These are phyloP conservation scores for Chamaecrista fasciculata DNA, from an alignment of 306 rosid genomes.

Conservation along the genomic window DNA sequence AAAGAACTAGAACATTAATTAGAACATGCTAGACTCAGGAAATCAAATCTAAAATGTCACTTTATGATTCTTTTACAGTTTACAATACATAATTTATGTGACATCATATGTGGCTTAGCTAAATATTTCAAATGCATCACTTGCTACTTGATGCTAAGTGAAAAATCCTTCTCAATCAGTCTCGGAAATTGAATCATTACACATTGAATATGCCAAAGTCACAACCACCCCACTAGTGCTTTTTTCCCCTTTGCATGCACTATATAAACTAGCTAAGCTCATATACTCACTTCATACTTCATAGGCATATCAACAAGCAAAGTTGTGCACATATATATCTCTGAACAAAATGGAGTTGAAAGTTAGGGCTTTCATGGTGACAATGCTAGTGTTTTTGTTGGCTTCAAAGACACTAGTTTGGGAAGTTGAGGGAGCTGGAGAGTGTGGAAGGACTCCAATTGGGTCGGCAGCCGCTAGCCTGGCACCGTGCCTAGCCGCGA, in stretches of 20 bases:
- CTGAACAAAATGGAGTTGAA: conserved; percentile 16
- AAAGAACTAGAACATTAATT: not conserved
- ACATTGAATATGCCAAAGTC: conserved; percentile 32
- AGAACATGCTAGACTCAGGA: conserved; percentile 11
- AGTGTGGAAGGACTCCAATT: conserved; percentile 78
- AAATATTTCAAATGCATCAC: not conserved
- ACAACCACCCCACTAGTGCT: conserved; percentile 57
- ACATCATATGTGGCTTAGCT: no score
- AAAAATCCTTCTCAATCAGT: not conserved
- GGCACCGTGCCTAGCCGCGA: conserved; percentile 70
- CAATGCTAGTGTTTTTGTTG: conserved; percentile 25
- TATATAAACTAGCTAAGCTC: conserved; percentile 30
- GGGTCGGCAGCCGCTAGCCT: conserved; percentile 73
- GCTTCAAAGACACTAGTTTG: conserved; percentile 24
- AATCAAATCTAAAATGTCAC: not conserved
- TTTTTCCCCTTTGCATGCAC: conserved; percentile 16
- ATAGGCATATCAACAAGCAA: no score
- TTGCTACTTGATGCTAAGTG: not conserved
- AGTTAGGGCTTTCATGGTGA: conserved; percentile 3
- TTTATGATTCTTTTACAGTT: not conserved
- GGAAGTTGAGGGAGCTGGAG: conserved; percentile 63
- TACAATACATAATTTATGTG: no score
- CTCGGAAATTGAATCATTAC: conserved; percentile 22
- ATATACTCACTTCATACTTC: no score
- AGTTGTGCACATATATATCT: no score